Conservation (phyloP, 1,284 basidiomycete species). For the Cutaneotrichosporon dermatis region DNA sequence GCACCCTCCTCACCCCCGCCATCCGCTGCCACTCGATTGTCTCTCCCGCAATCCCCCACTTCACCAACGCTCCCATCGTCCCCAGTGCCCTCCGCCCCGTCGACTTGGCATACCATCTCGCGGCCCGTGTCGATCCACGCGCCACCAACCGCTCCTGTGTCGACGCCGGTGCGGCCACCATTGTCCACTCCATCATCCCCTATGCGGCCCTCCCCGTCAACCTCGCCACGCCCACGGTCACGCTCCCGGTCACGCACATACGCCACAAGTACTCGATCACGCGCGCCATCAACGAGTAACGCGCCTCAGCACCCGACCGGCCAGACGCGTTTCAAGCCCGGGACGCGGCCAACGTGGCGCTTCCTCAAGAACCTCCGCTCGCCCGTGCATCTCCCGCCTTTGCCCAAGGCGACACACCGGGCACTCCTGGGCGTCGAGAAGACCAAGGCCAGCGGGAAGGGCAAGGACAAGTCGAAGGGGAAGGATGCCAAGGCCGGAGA, state of each 20-base stretch:
- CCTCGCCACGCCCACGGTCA: too few species aligned
- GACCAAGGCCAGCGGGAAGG: background rate
- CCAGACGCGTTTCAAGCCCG: conserved; percentile 1
- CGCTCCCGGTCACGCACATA: background rate
- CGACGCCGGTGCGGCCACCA: too few species aligned
- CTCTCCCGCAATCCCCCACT: too few species aligned
- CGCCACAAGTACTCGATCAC: background rate
- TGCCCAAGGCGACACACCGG: too few species aligned
- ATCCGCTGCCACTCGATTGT: too few species aligned
- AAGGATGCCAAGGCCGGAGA: background rate
- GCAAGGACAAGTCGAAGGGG: background rate
- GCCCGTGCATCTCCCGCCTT: too few species aligned
- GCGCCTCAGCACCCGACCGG: background rate
- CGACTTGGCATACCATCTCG: too few species aligned
- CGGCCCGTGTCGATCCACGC: too few species aligned
- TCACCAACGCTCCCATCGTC: too few species aligned
- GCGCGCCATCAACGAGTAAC: background rate
- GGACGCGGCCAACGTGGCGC: background rate
- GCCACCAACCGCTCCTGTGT: too few species aligned
- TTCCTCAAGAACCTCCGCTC: conserved; percentile 1
- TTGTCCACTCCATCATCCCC: background rate
- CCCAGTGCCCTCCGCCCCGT: too few species aligned
- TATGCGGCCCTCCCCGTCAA: background rate
- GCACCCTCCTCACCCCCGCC: too few species aligned
- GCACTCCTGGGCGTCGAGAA: background rate